Percentiles rank a stretch among this genome's conserved stretches.
Evolutionary conservation across 257 asterid species (phyloP).

Genomic region (Solanum raphanifolium): DNA sequence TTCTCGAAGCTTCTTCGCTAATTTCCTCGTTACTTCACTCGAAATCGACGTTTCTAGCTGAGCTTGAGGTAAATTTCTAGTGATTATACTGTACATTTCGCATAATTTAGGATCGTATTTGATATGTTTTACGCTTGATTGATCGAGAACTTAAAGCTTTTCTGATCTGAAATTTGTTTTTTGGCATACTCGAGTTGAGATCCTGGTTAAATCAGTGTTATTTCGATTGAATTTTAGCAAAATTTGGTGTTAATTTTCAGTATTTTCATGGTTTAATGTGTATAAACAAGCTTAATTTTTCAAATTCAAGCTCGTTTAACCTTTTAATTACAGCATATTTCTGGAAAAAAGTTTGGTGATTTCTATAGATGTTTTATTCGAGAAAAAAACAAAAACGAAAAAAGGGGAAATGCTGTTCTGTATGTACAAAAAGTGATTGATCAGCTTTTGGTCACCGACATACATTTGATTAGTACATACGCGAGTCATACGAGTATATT

Average conservation of each 20-base stretch:
- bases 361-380: not conserved
- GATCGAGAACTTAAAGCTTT: not conserved
- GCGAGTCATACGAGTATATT: not conserved
- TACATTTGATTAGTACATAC: not conserved
- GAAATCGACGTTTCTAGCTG: not conserved
- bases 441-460: not conserved
- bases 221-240: not conserved
- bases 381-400: not conserved
- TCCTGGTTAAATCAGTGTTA: not conserved
- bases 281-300: not conserved
- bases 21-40: not conserved
- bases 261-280: not conserved
- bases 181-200: not conserved
- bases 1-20: not conserved
- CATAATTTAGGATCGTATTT: not conserved
- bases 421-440: not conserved
- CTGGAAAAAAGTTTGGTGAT: not conserved
- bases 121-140: not conserved
- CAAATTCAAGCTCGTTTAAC: not conserved
- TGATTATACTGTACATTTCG: not conserved
- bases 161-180: not conserved
- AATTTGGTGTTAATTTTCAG: not conserved
- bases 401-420: not conserved
- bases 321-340: not conserved
- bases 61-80: not conserved